These are phyloP conservation scores for Aulographum hederae DNA, from an alignment of 2,329 filamentous ascomycete species.

Conservation along the genomic window DNA sequence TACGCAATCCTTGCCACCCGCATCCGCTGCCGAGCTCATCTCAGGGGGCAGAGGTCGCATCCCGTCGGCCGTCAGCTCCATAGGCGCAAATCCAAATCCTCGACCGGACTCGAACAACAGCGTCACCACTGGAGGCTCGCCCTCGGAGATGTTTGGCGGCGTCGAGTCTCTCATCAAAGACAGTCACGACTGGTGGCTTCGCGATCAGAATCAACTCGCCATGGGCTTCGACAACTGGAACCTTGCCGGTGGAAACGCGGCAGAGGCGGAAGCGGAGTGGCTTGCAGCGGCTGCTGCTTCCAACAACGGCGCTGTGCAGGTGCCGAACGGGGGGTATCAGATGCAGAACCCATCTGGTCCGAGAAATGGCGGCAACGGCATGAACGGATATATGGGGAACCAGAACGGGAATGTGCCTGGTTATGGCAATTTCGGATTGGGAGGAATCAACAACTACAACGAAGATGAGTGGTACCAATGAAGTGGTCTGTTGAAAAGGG, in stretches of 20 bases:
- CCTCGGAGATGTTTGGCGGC: conserved; percentile 37
- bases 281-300: neutral
- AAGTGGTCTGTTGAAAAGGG: too few relatives aligned
- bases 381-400: neutral
- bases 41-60: conserved; percentile 3
- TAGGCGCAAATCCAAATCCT: conserved; percentile 9
- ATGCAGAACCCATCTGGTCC: too few relatives aligned
- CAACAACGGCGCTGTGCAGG: too few relatives aligned
- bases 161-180: conserved; percentile 43
- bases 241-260: too few relatives aligned
- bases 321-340: too few relatives aligned
- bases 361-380: neutral
- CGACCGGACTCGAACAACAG: conserved; percentile 10
- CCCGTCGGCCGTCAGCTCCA: neutral
- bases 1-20: conserved; percentile 8
- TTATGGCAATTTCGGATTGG: too few relatives aligned
- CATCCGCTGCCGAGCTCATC: conserved; percentile 10
- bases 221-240: conserved; percentile 47
- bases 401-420: too few relatives aligned
- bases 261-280: neutral
- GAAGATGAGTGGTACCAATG: too few relatives aligned
- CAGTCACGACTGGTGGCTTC: conserved; percentile 37
- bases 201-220: conserved; percentile 42
- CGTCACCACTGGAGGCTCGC: conserved; percentile 12
- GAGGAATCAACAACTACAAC: too few relatives aligned